Conservation (phyloP, 2,329 filamentous ascomycete species). For the Fusarium oligoseptatum region DNA sequence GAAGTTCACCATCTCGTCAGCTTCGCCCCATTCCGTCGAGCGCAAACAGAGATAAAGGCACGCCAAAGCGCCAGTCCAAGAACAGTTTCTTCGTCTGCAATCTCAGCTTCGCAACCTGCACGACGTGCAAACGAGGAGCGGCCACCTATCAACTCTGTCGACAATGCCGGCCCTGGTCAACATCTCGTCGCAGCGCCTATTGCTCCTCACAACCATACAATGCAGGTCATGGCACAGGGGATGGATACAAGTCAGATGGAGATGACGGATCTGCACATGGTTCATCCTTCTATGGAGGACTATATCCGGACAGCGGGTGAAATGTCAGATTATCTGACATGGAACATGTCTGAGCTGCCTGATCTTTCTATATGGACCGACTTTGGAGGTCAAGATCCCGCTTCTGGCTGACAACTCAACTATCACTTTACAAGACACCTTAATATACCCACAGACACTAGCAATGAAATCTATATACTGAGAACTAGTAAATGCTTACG, state of each 20-base stretch:
- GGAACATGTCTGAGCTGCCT: not conserved
- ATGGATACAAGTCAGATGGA: not conserved
- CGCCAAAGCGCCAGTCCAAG: not conserved
- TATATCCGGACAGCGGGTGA: not conserved
- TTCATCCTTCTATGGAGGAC: constrained; percentile 3
- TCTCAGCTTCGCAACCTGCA: not conserved
- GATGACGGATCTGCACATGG: not conserved
- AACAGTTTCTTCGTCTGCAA: not conserved
- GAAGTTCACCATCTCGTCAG: not conserved
- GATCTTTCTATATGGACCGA: not conserved
- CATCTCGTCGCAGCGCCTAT: not conserved
- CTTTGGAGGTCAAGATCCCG: not conserved
- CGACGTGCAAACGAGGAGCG: not conserved
- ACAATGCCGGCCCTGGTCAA: not conserved
- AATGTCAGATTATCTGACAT: not conserved
- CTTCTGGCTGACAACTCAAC: not conserved
- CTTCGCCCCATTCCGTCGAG: not conserved
- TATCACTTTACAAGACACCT: not conserved
- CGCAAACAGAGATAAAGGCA: not conserved
- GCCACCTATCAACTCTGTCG: not conserved
- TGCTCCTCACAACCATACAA: not conserved
- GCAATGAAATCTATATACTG: not conserved
- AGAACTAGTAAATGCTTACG: not conserved
- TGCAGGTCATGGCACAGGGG: not conserved
- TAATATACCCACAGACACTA: not conserved